Conservation (phyloP, 2,329 filamentous ascomycete species). For the Sclerotiophoma versabilis region DNA sequence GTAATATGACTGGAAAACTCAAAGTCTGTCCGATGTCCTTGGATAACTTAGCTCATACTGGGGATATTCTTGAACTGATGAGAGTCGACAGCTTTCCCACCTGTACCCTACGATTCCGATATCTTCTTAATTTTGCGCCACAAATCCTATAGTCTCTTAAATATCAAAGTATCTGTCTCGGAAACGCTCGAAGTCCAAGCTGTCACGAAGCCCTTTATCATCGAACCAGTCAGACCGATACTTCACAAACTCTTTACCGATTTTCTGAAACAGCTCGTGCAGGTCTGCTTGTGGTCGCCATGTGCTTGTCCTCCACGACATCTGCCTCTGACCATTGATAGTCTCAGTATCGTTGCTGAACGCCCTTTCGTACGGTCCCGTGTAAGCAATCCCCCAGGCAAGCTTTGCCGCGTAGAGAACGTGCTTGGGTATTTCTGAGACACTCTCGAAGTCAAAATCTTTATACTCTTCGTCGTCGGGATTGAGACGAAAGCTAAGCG, state of each 20-base stretch:
- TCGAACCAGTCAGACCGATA: conserved; percentile 1
- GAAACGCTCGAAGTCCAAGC: background rate
- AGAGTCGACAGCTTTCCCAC: background rate
- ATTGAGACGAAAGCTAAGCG: conserved; percentile 2
- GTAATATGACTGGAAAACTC: background rate
- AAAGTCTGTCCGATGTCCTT: background rate
- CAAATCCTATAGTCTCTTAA: background rate
- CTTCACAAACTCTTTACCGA: conserved; percentile 1
- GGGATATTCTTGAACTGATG: background rate
- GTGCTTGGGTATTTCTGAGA: background rate
- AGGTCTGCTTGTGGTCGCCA: conserved; percentile 21
- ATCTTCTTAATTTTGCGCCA: background rate
- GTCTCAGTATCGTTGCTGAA: background rate
- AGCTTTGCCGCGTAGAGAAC: background rate
- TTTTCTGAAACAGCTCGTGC: conserved; percentile 12
- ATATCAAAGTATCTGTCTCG: background rate
- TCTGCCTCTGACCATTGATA: background rate
- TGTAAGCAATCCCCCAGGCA: conserved; percentile 17
- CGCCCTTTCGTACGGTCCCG: background rate
- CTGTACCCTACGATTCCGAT: background rate
- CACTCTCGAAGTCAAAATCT: background rate
- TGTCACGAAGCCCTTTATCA: background rate
- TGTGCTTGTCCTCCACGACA: conserved; percentile 13
- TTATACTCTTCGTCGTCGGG: background rate
- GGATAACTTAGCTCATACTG: background rate